Evolutionary conservation across 768 basidiomycete genomes (phyloP), one percentile per base, ranked within the genome.

Genomic region (Exsudoporus frostii): DNA sequence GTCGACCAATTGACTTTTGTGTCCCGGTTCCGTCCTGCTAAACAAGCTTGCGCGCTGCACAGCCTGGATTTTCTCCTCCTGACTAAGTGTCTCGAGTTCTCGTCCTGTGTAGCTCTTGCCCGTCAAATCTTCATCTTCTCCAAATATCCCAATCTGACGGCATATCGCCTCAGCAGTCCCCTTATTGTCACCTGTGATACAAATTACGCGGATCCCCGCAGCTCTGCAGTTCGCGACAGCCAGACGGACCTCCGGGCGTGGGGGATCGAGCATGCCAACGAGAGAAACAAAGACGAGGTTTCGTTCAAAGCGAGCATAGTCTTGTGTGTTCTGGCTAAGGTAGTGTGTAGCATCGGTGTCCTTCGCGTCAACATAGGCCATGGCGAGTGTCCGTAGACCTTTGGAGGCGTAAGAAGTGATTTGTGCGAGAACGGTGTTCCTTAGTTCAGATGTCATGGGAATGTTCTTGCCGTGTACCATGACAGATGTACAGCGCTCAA

Each of bases 141-240:
- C 84, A 64, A 98, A 97, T 61, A 99, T 92, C 4, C 96, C 95
- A 71, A 99, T 94, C 71, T 94, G 88, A 54, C 92, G 78, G 71
- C 94, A 98, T 62, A 99, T 98, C 27, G 94, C 92, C 77, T 98
- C 96, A 40, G 95, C 96, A 19, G 96, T 99, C 56, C 89, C 86
- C 76, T 95, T 95, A 76, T 97, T 98, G 72, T 98, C 96, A 38
- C 96, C 96, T 4, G 96, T 99, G 68, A 99, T 96, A 64, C 96
- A 96, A 61, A 99, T 85, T 41, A 98, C 93, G 36, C 95, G 82
- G 61, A 99, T 96, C 15, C 96, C 96, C 8, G 95, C 96, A 15
- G 90, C 86, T 61, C 77, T 84, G 75, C 95, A 98, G 68, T 91
- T 92, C 32, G 86, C 89, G 27, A 99, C 83, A 11, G 97, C 95